Evolutionary conservation across 1,139 yeast genomes (phyloP).

Genomic region (Candida sanyaensis): DNA sequence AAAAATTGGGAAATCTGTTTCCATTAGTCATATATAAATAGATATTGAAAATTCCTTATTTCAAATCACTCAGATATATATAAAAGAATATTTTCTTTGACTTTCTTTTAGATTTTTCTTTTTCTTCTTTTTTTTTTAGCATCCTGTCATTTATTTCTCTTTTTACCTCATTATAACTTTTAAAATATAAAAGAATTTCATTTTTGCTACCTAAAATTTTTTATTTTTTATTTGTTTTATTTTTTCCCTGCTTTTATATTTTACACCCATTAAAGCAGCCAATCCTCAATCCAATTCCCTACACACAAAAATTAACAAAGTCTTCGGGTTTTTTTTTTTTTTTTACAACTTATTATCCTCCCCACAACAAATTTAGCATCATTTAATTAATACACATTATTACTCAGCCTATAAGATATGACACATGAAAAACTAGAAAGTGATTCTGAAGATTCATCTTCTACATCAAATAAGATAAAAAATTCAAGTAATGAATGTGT

Average conservation of each 20-base stretch:
- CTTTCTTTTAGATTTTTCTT: not conserved
- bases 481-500: not conserved
- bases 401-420: not conserved
- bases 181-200: not conserved
- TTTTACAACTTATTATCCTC: not conserved
- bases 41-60: not conserved
- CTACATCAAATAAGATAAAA: not conserved
- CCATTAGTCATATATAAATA: not conserved
- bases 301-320: not conserved
- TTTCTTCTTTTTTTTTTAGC: not conserved
- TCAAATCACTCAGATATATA: not conserved
- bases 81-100: not conserved
- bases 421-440: conserved; percentile 1
- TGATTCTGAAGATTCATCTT: not conserved
- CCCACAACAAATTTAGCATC: not conserved
- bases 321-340: too few relatives aligned
- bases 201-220: too few relatives aligned
- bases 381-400: not conserved
- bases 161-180: not conserved
- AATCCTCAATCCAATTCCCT: not conserved
- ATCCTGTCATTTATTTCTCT: not conserved
- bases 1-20: too few relatives aligned
- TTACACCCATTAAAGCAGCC: not conserved
- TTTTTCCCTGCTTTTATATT: not conserved
- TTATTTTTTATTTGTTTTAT: too few relatives aligned